Conservation (phyloP, 257 asterid genomes). For the Schizonepeta tenuifolia region DNA sequence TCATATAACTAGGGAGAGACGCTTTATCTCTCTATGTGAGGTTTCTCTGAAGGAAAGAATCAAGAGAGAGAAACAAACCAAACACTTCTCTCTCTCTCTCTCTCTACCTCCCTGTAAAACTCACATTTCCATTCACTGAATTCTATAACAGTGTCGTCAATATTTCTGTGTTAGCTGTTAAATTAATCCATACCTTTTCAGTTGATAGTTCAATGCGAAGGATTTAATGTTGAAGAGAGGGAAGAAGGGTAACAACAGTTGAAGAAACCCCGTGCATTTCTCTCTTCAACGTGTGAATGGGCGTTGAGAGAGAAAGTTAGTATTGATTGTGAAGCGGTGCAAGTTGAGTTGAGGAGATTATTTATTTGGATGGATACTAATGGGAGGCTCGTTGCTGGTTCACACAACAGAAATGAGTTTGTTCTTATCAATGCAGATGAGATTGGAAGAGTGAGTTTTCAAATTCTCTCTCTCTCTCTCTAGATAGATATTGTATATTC, state of each 20-base stretch:
- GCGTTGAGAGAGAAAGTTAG: conserved; percentile 31
- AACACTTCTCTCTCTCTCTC: conserved; percentile 16
- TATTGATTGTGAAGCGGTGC: conserved; percentile 37
- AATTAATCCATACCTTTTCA: conserved; percentile 37
- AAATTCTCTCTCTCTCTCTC: neutral
- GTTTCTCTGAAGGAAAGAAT: conserved; percentile 59
- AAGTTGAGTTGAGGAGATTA: conserved; percentile 24
- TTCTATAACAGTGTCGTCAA: neutral
- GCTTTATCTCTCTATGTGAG: conserved; percentile 41
- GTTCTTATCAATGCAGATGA: conserved; percentile 96
- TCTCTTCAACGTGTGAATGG: conserved; percentile 44
- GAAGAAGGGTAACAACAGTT: neutral
- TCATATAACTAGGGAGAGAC: conserved; percentile 37
- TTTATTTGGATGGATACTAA: conserved; percentile 60
- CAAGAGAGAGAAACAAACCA: conserved; percentile 25
- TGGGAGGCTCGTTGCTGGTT: conserved; percentile 95
- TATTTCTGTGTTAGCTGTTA: conserved; percentile 34
- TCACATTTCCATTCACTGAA: neutral
- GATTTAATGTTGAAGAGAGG: conserved; percentile 26
- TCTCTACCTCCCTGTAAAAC: neutral
- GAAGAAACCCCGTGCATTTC: conserved; percentile 9
- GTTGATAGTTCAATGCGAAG: conserved; percentile 34
- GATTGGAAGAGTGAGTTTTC: conserved; percentile 75
- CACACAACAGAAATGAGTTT: conserved; percentile 91
- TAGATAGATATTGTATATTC: neutral